Evolutionary conservation across 2,329 filamentous ascomycete genomes (phyloP).

Genomic region (Erysiphe pulchra): DNA sequence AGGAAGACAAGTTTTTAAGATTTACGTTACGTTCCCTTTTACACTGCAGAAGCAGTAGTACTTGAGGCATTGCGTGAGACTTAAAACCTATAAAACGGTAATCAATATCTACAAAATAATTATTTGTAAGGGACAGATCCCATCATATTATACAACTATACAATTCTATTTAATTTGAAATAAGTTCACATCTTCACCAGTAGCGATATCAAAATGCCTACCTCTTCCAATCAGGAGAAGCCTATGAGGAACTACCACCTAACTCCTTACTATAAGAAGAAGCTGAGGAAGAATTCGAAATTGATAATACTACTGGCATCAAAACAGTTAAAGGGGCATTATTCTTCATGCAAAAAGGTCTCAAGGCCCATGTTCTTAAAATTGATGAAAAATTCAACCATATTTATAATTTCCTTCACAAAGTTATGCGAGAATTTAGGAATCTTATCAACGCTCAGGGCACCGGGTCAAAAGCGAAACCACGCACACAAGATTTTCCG

Average conservation of each 20-base stretch:
- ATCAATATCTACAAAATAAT: conserved; percentile 1
- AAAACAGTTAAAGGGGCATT: not conserved
- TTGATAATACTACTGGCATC: not conserved
- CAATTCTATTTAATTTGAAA: not conserved
- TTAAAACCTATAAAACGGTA: not conserved
- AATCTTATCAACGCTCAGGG: not conserved
- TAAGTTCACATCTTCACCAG: not conserved
- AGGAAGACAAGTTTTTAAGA: not conserved
- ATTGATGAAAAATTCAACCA: not conserved
- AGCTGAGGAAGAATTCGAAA: not conserved
- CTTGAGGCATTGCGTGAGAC: conserved; percentile 1
- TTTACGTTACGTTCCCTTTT: not conserved
- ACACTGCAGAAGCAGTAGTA: conserved; percentile 1
- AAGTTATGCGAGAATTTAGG: not conserved
- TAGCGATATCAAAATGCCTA: not conserved
- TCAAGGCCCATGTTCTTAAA: not conserved
- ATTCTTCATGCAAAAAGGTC: not conserved
- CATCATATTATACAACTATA: not conserved
- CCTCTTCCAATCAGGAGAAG: not conserved
- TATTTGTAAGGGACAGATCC: not conserved
- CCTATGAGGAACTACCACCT: not conserved
- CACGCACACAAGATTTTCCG: not conserved
- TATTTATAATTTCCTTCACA: not conserved
- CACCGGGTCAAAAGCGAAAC: not conserved
- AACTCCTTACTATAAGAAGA: not conserved